phyloP scores from a whole-genome alignment of 306 rosid genomes.

The Glycine latifolia region DNA sequence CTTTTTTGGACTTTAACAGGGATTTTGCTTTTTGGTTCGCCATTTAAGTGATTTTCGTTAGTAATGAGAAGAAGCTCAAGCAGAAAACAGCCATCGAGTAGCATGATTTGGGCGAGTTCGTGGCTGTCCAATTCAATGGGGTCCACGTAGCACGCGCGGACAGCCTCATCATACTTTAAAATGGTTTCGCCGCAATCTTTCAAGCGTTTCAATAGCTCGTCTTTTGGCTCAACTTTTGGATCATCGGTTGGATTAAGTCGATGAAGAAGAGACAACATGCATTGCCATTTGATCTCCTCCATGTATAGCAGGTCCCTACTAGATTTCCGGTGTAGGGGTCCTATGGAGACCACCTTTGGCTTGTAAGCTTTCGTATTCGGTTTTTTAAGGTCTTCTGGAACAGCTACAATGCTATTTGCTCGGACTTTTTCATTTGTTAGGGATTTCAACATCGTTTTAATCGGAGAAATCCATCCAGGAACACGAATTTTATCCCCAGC shows the following conservation, averaged over 20 bases:
- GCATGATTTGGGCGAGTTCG: too few species aligned
- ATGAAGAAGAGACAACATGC: neutral
- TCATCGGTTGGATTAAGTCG: neutral
- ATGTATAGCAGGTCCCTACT: neutral
- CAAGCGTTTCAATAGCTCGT: too few species aligned
- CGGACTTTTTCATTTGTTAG: neutral
- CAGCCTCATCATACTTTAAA: neutral
- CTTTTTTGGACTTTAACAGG: too few species aligned
- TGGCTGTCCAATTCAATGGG: too few species aligned
- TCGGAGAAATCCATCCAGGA: neutral
- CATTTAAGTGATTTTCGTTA: too few species aligned
- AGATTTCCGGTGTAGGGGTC: neutral
- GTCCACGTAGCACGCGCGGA: neutral
- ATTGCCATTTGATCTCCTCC: neutral
- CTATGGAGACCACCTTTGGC: constrained; percentile 16
- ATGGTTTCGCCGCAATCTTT: neutral
- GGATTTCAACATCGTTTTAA: neutral
- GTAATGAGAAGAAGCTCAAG: neutral
- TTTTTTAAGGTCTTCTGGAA: too few species aligned
- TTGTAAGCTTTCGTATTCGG: neutral
- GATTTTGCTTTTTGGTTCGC: too few species aligned
- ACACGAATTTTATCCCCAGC: too few species aligned
- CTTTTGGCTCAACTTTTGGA: too few species aligned
- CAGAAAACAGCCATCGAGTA: neutral
- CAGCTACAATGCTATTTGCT: neutral